Conservation (phyloP, 306 rosid species). For the Vachellia collinsii region DNA sequence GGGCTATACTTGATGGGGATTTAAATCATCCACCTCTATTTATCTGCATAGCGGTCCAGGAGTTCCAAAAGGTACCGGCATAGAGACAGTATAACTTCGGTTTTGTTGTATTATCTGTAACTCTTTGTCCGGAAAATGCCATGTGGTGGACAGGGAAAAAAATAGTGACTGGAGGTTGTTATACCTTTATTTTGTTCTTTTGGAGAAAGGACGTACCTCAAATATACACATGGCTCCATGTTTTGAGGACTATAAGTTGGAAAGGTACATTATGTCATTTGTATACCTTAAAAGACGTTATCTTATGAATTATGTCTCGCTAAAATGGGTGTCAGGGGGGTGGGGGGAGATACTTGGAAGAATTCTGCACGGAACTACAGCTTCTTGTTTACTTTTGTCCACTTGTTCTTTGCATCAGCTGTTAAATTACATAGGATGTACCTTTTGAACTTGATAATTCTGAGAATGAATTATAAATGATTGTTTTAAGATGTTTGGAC, state of each 20-base stretch:
- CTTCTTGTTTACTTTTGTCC: slow-evolving; percentile 13
- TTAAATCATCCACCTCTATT: slow-evolving; percentile 30
- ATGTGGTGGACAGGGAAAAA: slow-evolving; percentile 30
- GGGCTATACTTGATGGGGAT: slow-evolving; percentile 27
- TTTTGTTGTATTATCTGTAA: slow-evolving; percentile 36
- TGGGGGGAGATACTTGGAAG: background rate
- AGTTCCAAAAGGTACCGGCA: slow-evolving; percentile 33
- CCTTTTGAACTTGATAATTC: slow-evolving; percentile 3
- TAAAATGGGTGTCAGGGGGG: no score
- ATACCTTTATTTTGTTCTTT: slow-evolving; percentile 29
- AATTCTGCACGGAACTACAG: background rate
- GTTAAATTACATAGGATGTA: slow-evolving; percentile 1
- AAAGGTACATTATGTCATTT: slow-evolving; percentile 18
- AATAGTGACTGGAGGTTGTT: slow-evolving; percentile 35
- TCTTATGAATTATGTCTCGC: slow-evolving; percentile 17
- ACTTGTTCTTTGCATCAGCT: slow-evolving; percentile 4
- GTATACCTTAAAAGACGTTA: slow-evolving; percentile 24
- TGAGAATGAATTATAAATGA: background rate
- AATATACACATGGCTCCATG: slow-evolving; percentile 23
- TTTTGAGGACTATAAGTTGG: slow-evolving; percentile 7
- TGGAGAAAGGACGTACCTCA: background rate
- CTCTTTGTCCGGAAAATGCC: slow-evolving; percentile 33
- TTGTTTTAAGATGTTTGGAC: background rate
- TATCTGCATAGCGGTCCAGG: slow-evolving; percentile 29
- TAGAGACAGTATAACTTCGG: slow-evolving; percentile 39